phyloP scores from a whole-genome alignment of 2,329 filamentous ascomycete species.

The Fusarium tricinctum region DNA sequence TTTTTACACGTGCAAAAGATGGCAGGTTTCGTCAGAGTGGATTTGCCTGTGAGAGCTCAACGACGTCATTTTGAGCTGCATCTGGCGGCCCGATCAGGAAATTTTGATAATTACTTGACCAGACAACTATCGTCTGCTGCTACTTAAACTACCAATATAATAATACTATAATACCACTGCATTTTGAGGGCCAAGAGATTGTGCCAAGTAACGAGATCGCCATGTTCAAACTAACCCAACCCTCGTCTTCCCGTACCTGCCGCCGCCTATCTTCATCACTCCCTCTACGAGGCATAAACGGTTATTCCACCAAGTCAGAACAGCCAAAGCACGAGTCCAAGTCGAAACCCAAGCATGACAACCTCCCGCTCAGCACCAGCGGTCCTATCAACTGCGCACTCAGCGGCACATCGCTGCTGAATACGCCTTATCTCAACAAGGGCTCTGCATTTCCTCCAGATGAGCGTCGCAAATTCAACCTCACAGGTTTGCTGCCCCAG shows the following conservation, averaged over 20 bases:
- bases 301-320: constrained; percentile 30
- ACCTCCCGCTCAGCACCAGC: constrained; percentile 55
- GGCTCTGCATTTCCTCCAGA: constrained; percentile 80
- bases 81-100: constrained; percentile 7
- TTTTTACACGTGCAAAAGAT: constrained; percentile 20
- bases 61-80: constrained; percentile 37
- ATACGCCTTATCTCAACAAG: constrained; percentile 74
- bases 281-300: constrained; percentile 9
- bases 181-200: neutral
- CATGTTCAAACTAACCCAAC: constrained; percentile 25
- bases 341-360: constrained; percentile 48
- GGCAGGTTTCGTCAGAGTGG: constrained; percentile 41
- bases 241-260: constrained; percentile 2
- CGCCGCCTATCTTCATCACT: constrained; percentile 3
- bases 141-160: neutral
- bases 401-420: constrained; percentile 54
- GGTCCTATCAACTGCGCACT: constrained; percentile 57
- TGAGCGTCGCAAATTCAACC: constrained; percentile 77
- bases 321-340: constrained; percentile 48
- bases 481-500: constrained; percentile 80
- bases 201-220: constrained; percentile 2
- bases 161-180: constrained; percentile 10
- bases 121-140: neutral
- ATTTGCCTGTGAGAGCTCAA: constrained; percentile 25
- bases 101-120: neutral